Conservation (phyloP, 441 rosid species). For the Mallotus japonicus region DNA sequence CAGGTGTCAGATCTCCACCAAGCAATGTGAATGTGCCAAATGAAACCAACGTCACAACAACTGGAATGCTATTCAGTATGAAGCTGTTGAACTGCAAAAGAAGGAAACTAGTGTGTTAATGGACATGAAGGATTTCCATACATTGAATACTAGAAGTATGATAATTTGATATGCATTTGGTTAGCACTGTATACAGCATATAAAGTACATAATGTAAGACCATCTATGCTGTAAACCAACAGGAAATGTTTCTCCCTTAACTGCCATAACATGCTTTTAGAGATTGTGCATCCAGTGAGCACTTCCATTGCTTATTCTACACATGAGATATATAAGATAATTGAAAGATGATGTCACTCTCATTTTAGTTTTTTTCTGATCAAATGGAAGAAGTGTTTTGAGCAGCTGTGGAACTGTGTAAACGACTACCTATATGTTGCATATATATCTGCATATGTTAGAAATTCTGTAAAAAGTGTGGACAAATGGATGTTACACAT, state of each 20-base stretch:
- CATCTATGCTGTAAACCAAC: slow-evolving; percentile 1
- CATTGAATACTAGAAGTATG: not conserved
- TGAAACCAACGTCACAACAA: slow-evolving; percentile 82
- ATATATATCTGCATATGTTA: not conserved
- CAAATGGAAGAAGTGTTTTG: not conserved
- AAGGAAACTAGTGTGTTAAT: slow-evolving; percentile 25
- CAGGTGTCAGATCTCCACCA: slow-evolving; percentile 94
- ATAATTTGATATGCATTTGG: not conserved
- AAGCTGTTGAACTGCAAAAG: slow-evolving; percentile 82
- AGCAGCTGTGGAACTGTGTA: not conserved
- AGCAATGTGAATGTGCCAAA: slow-evolving; percentile 88
- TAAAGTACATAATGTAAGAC: not conserved
- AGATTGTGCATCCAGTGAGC: not conserved
- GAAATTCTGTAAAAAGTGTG: not conserved
- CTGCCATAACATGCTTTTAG: not conserved
- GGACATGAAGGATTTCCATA: not conserved
- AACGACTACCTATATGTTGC: not conserved
- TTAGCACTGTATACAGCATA: not conserved
- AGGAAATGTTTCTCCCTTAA: not conserved
- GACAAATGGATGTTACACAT: not conserved
- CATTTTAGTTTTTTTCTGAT: too few species aligned
- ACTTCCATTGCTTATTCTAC: too few species aligned
- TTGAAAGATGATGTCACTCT: not conserved
- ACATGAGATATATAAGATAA: too few species aligned
- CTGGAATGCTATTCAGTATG: slow-evolving; percentile 83